Evolutionary conservation across 2,329 filamentous ascomycete species (phyloP), one percentile per base, ranked within the genome.

Genomic region (Penicillium crustosum): DNA sequence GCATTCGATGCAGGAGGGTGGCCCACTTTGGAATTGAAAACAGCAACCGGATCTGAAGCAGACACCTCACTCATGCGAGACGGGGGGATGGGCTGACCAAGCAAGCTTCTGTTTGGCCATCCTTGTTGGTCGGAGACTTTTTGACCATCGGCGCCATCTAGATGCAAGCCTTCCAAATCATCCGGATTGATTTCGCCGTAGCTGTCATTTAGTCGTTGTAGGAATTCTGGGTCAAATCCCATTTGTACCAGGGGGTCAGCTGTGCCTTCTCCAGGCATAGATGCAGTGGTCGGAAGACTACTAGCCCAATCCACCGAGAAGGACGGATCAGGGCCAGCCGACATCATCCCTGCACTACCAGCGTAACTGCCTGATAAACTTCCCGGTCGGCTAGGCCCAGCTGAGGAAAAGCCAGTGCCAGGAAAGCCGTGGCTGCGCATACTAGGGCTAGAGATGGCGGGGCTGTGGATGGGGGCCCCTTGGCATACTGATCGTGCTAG

Each of bases 191-290:
- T 55, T 33, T 73, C 68, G n/a, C 68, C 70, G 56, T 75, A 73
- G 38, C 65, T 66, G 29, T 72, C 65, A 35, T 73, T 73, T 35
- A 76, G 55, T 50, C 69, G 69, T 53, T 74, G 73, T 56, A 77
- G 57, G 47, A 76, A 73, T 15, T 71, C 69, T 6, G 71, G 70
- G 29, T 77, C 74, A 49, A 76, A 76, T 6, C 72, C 73, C 68
- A 75, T 73, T 55, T 73, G 71, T 39, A 72, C 66, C 39, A 75
- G 67, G 3, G 72, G 69, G 50, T 77, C 73, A 55, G 65, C 58
- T 27, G 69, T 61, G 29, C 61, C 63, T 39, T 61, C 69, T 10
- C 66, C 59, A n/a, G 70, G 71, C 27, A 70, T 68, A 15, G 74
- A 73, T 9, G 70, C 70, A 25, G 43, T 61, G 23, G 73, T 72